A percentile compares a stretch with the other conserved stretches of the same genome.
Conservation (phyloP, 768 basidiomycete species). For the Phylloporus arenicola region DNA sequence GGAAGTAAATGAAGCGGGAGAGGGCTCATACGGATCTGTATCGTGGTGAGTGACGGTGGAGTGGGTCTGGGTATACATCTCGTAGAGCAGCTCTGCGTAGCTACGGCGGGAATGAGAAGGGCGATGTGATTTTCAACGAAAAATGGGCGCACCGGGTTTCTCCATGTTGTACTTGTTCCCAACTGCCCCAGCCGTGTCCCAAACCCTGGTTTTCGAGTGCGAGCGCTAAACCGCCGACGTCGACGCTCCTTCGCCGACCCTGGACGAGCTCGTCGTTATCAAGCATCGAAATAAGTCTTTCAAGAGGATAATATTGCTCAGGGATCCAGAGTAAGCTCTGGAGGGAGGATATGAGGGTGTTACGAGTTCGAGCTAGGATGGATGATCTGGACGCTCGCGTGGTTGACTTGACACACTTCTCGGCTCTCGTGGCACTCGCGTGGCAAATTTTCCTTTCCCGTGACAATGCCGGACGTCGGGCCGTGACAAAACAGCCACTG, state of each 20-base stretch:
- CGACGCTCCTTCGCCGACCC: conserved; percentile 69
- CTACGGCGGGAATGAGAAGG: conserved; percentile 29
- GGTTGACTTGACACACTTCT: conserved; percentile 32
- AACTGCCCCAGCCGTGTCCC: conserved; percentile 68
- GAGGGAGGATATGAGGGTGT: conserved; percentile 3
- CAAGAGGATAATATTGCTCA: not conserved
- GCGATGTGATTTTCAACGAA: not conserved
- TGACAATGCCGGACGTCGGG: conserved; percentile 12
- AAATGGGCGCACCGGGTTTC: conserved; percentile 42
- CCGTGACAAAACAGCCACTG: too few relatives aligned
- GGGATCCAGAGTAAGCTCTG: not conserved
- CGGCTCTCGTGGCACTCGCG: conserved; percentile 33
- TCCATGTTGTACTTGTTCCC: conserved; percentile 45
- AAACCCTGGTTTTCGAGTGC: conserved; percentile 59
- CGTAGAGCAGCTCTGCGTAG: conserved; percentile 78
- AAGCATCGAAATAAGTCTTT: conserved; percentile 16
- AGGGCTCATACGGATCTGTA: conserved; percentile 21
- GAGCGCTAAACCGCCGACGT: conserved; percentile 83
- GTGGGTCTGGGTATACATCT: conserved; percentile 79
- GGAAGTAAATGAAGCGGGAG: not conserved
- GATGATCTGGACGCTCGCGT: conserved; percentile 34
- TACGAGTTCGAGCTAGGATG: conserved; percentile 15
- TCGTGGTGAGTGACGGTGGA: conserved; percentile 57
- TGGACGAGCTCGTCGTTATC: conserved; percentile 26
- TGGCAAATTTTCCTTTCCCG: conserved; percentile 20